A percentile compares a stretch with the other conserved stretches of the same genome.
These are phyloP conservation scores for Coniochaeta prunicola DNA, from an alignment of 2,329 filamentous ascomycete species.

Conservation along the genomic window DNA sequence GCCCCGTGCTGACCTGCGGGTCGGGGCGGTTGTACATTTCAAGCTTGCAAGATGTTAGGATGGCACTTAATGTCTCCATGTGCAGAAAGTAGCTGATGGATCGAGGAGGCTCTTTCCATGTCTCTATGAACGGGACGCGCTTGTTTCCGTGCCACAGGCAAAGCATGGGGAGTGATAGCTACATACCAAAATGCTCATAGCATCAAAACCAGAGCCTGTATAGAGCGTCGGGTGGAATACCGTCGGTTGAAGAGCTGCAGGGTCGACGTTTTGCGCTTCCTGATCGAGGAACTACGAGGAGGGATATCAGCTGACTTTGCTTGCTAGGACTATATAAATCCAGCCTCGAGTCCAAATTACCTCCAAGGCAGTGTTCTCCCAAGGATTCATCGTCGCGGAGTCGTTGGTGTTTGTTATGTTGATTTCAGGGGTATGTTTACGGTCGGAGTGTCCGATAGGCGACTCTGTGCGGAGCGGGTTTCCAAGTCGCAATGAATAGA, in stretches of 20 bases:
- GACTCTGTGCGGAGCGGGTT: neutral
- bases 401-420: neutral
- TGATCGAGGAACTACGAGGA: neutral
- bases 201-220: conserved; percentile 45
- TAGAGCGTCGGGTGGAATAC: conserved; percentile 51
- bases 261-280: neutral
- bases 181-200: conserved; percentile 48
- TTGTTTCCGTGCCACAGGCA: neutral
- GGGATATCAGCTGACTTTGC: neutral
- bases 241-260: conserved; percentile 13
- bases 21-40: conserved; percentile 64
- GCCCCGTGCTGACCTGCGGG: conserved; percentile 70
- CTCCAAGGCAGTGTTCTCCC: neutral
- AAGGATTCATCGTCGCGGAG: neutral
- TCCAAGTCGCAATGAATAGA: neutral
- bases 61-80: neutral
- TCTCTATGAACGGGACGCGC: neutral
- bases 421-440: neutral
- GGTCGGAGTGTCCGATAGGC: neutral
- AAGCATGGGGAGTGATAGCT: neutral
- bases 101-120: conserved; percentile 3
- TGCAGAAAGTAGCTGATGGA: neutral
- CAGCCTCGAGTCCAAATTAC: neutral
- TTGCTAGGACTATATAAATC: neutral
- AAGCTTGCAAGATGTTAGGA: conserved; percentile 25